Percentiles rank a stretch among this genome's conserved stretches.
These are phyloP conservation scores for Anisodus acutangulus DNA, from an alignment of 257 asterid genomes.

Conservation along the genomic window DNA sequence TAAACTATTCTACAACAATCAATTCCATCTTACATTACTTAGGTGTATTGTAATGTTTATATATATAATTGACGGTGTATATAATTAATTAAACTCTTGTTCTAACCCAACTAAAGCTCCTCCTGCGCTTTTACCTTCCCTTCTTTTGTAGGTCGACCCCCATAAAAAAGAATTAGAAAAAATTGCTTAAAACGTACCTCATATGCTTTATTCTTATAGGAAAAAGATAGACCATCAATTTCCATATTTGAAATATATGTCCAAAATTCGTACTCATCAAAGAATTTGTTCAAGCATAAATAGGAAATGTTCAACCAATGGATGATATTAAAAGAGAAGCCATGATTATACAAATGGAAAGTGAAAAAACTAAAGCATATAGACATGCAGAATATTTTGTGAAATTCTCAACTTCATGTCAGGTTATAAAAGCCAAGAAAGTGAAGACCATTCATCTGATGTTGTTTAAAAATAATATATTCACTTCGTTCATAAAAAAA, in stretches of 20 bases:
- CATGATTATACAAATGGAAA: too few species aligned
- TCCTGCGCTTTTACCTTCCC: neutral
- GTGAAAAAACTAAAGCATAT: constrained; percentile 7
- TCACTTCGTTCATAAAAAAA: neutral
- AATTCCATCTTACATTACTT: too few species aligned
- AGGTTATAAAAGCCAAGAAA: constrained; percentile 14
- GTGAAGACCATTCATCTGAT: neutral
- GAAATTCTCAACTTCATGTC: constrained; percentile 24
- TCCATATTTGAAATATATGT: neutral
- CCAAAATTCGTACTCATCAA: neutral
- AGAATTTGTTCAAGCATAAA: constrained; percentile 28
- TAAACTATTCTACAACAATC: too few species aligned
- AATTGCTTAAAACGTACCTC: neutral
- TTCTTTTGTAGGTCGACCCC: neutral
- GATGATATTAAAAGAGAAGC: constrained; percentile 19
- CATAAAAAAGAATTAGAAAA: neutral
- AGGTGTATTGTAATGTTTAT: too few species aligned
- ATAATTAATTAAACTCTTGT: too few species aligned
- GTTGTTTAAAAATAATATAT: neutral
- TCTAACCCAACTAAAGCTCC: too few species aligned
- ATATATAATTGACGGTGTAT: too few species aligned
- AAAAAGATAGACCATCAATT: constrained; percentile 23
- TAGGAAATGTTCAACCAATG: constrained; percentile 1
- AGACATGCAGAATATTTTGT: constrained; percentile 21
- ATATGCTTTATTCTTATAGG: constrained; percentile 17